Conservation (phyloP, 208 protist species). For the Leishmania aethiopica region DNA sequence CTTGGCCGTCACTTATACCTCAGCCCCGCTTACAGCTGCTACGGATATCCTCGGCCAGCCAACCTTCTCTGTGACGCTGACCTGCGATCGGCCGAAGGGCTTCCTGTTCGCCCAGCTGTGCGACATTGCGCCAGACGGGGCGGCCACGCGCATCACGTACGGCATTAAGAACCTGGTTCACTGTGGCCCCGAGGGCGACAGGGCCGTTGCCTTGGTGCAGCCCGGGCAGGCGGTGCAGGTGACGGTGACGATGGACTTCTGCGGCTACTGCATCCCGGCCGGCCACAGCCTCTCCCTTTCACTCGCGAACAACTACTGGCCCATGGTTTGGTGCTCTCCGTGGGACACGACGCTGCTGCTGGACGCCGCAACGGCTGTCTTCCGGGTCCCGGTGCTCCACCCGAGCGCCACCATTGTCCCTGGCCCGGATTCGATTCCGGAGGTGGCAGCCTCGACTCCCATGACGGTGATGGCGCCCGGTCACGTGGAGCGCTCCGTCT, state of each 20-base stretch:
- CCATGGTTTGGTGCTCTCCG: constrained; percentile 66
- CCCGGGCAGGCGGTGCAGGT: constrained; percentile 29
- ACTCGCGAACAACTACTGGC: constrained; percentile 72
- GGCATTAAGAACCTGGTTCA: constrained; percentile 62
- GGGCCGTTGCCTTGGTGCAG: constrained; percentile 31
- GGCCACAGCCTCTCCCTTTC: constrained; percentile 53
- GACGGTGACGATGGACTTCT: constrained; percentile 60
- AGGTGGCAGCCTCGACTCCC: constrained; percentile 51
- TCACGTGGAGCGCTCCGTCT: constrained; percentile 44
- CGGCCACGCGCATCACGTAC: constrained; percentile 60
- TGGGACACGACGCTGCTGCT: constrained; percentile 54
- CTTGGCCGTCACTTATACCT: constrained; percentile 54
- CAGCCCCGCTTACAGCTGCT: constrained; percentile 32
- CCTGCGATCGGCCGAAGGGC: constrained; percentile 57
- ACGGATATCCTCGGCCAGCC: constrained; percentile 52
- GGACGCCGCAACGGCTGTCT: constrained; percentile 24
- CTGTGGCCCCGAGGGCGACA: constrained; percentile 29
- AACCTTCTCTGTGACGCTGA: constrained; percentile 45
- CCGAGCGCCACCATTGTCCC: constrained; percentile 12
- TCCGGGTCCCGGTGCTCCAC: constrained; percentile 35
- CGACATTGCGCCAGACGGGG: constrained; percentile 56
- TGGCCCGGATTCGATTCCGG: constrained; percentile 37
- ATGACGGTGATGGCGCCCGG: constrained; percentile 36
- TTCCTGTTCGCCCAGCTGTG: constrained; percentile 70
- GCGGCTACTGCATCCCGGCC: constrained; percentile 53